These are phyloP conservation scores for Dryas octopetala DNA, from an alignment of 306 rosid genomes.

Conservation along the genomic window DNA sequence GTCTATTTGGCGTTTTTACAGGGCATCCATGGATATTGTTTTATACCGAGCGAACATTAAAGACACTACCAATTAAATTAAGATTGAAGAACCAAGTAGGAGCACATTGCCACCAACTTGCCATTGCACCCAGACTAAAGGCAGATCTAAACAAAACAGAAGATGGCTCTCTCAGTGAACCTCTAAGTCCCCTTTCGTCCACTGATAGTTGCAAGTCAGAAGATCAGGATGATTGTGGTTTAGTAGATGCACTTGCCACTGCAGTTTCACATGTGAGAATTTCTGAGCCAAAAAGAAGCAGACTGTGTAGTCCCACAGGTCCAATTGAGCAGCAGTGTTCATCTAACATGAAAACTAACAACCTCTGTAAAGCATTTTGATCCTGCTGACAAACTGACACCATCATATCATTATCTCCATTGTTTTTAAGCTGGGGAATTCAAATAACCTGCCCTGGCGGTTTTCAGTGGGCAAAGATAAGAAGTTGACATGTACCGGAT, in stretches of 20 bases:
- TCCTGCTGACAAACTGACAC: slow-evolving; percentile 56
- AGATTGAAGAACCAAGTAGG: slow-evolving; percentile 54
- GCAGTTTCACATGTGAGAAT: slow-evolving; percentile 92
- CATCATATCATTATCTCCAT: slow-evolving; percentile 33
- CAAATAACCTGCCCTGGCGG: slow-evolving; percentile 30
- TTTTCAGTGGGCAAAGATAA: slow-evolving; percentile 37
- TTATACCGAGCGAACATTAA: slow-evolving; percentile 67
- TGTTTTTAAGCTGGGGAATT: slow-evolving; percentile 50
- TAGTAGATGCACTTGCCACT: slow-evolving; percentile 83
- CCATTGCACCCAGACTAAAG: slow-evolving; percentile 40
- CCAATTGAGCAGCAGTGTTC: slow-evolving; percentile 94
- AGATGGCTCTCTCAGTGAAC: slow-evolving; percentile 43
- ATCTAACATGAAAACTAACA: slow-evolving; percentile 92
- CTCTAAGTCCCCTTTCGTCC: slow-evolving; percentile 39
- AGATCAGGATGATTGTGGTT: slow-evolving; percentile 59
- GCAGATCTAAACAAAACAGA: slow-evolving; percentile 44
- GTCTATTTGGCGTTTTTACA: slow-evolving; percentile 36
- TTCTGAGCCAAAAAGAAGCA: slow-evolving; percentile 91
- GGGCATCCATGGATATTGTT: slow-evolving; percentile 96
- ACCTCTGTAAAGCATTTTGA: slow-evolving; percentile 98
- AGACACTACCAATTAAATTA: slow-evolving; percentile 56
- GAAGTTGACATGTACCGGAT: slow-evolving; percentile 33
- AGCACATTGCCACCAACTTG: slow-evolving; percentile 41
- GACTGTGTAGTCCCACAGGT: slow-evolving; percentile 77
- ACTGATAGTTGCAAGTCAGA: slow-evolving; percentile 69